Base-by-base conservation (phyloP, 169 alveolate genomes). In the Miamiensis avidus region DNA sequence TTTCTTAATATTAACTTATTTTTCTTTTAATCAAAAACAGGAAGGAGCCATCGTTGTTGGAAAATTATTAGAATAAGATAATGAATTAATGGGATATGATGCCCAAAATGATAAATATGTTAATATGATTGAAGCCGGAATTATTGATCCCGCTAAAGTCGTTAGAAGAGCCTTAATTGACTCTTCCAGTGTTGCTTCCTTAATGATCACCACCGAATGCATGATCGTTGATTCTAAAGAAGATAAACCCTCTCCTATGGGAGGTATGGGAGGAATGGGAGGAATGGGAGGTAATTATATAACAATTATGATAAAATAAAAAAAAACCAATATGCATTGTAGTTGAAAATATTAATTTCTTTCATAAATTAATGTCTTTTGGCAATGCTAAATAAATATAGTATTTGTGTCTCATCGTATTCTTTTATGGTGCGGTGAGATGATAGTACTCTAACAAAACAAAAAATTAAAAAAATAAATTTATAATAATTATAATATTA, bases 71-170 rank as follows among this genome's bases (percentile, higher is more conserved):
- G 98, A 97, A 89, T 92, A 87, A 30, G 94, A 94, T 74, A 93
- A 96, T 79, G 89, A 82, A 29, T 91, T 89, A 49, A 86, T 89
- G n/a, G 99, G 99, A 31, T 98, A 96, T 93, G 98, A 99, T 94
- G 99, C 99, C 31, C 98, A 97, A 78, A 96, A 96, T 82, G 99
- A 99, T 25, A 94, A 92, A 86, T 98, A 93, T 93, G 98, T 96
- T 74, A 97, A 99, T 91, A 97, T 99, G 98, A 92, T 98, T 73
- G 88, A 91, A 32, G 93, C 87, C 83, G 99, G 99, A 82, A 98
- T 99, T 89, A 96, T 99, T 76, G 99, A 99, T 87, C 99, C 99
- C 25, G 98, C 99, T 32, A 98, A 98, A 93, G 99, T 99, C 65
- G 99, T 99, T 27, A 97, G 99, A 90, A 98, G 99, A 34, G 99